Base-by-base conservation (phyloP, 2,329 filamentous ascomycete genomes). In the Pseudonectria foliicola region DNA sequence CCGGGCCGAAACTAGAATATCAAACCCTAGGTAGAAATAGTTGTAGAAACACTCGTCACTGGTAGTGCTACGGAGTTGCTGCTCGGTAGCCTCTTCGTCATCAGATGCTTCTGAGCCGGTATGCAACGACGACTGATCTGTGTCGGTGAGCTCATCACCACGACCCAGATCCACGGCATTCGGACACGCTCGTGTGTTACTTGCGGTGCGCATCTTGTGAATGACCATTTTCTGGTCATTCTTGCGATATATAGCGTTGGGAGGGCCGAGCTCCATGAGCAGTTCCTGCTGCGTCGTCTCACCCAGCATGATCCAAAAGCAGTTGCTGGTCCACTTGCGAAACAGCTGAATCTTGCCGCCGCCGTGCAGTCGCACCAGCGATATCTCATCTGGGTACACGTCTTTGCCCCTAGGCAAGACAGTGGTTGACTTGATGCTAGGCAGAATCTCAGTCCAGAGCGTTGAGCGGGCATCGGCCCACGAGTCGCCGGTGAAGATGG, bases 1-100 rank as follows among this genome's bases (percentile, higher is more conserved):
- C 1, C 85, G 82, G 21, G 80, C 78, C 1, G 90, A 94, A n/a
- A 98, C 75, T 5, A 96, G 71, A 8, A 95, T 75, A 59, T 98
- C 92, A 54, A 98, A 93, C 2, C 92, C 92, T 43, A 95, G 81
- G 46, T 90, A 83, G 56, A 95, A 98, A 59, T 98, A 98, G 58
- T 96, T 96, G 63, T 92, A 95, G 57, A 96, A 98, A 45, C 82
- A 88, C 55, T 93, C 86, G 4, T 78, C 74, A 2, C 79, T 75
- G 4, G 79, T 47, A 56, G 70, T 65, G 44, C 68, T 66, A 2
- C 66, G 64, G 4, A 66, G 55, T 21, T 75, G 73, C 21, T 79
- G 78, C 28, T 77, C 73, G 12, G 77, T 56, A 3, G 66, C 72
- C 38, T 74, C 74, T 33, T 75, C 75, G 14, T 74, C 68, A 24